Conservation (phyloP, 169 alveolate genomes). For the Plasmodium chabaudi region DNA sequence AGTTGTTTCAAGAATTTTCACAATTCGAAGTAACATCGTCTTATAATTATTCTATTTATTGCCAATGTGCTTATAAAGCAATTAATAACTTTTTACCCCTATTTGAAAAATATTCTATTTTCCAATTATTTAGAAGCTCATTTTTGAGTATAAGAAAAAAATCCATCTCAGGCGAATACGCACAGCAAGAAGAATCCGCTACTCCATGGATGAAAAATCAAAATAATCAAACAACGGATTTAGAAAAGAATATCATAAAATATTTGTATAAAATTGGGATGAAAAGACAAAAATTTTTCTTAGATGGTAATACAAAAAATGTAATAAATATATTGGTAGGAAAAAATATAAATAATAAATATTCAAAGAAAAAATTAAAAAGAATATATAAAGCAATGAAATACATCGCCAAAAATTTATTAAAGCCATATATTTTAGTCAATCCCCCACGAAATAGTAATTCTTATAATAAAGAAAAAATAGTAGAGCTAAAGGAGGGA, state of each 20-base stretch:
- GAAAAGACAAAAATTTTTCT: constrained; percentile 26
- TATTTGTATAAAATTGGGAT: constrained; percentile 15
- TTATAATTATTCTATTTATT: constrained; percentile 23
- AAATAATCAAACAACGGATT: neutral
- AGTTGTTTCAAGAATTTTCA: constrained; percentile 20
- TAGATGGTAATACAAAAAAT: constrained; percentile 6
- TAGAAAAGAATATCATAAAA: no score
- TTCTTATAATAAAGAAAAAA: neutral
- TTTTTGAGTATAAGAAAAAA: constrained; percentile 12
- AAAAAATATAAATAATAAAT: neutral
- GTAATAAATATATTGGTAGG: constrained; percentile 14
- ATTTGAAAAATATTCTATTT: constrained; percentile 54
- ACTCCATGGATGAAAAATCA: neutral
- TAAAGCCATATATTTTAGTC: constrained; percentile 39
- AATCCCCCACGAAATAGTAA: constrained; percentile 3
- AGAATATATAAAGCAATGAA: constrained; percentile 42
- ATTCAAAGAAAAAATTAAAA: constrained; percentile 13
- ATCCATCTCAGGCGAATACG: neutral
- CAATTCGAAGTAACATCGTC: neutral
- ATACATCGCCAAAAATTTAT: constrained; percentile 21
- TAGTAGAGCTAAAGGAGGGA: constrained; percentile 8
- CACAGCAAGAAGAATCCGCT: neutral
- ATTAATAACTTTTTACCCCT: constrained; percentile 19
- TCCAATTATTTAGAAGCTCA: constrained; percentile 51
- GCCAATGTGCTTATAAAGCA: neutral